Evolutionary conservation across 139 green algal species (phyloP), one percentile per base, ranked within the genome.

Genomic region (Pleodorina starrii): DNA sequence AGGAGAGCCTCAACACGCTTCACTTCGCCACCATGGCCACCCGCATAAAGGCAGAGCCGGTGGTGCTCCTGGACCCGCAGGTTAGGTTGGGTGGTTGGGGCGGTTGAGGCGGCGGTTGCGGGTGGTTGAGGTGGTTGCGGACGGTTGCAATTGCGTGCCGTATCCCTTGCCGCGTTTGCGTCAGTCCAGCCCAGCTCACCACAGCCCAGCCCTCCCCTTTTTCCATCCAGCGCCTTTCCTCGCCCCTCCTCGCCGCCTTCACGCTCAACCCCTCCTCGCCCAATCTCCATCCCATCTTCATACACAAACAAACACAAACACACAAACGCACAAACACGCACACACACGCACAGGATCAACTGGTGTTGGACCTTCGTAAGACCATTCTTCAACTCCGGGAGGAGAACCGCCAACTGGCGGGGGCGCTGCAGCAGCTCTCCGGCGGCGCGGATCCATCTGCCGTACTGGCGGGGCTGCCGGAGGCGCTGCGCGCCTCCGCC

Each of bases 11-110:
- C 48, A 94, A 93, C 90, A 97, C 94, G 44, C 89, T 97, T 57
- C 92, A 95, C 87, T 97, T 95, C 91, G 94, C 94, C 43, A 93
- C 86, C 89, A 93, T 96, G 88, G 94, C 94, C 38, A 90, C 91
- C 16, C 90, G 93, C 36, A 94, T 97, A 84, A 95, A 96, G 82
- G 87, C 86, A 11, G 66, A 91, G 87, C 94, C 94, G 6, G 83
- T 94, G 21, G 85, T 95, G 29, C 84, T 95, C 48, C 79, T 95
- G 84, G 94, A 95, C 63, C 90, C 92, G 1, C 87, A 91, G 86
- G 92, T 91, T 17, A 5, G 73, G n/a, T n/a, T n/a, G n/a, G n/a
- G n/a, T n/a, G n/a, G n/a, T n/a, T n/a, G n/a, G n/a, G n/a, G n/a
- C n/a, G n/a, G n/a, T n/a, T 7, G 9, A 66, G 54, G 21, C 2